Base-by-base conservation (phyloP, 2,329 filamentous ascomycete species). In the Scleromitrula shiraiana region DNA sequence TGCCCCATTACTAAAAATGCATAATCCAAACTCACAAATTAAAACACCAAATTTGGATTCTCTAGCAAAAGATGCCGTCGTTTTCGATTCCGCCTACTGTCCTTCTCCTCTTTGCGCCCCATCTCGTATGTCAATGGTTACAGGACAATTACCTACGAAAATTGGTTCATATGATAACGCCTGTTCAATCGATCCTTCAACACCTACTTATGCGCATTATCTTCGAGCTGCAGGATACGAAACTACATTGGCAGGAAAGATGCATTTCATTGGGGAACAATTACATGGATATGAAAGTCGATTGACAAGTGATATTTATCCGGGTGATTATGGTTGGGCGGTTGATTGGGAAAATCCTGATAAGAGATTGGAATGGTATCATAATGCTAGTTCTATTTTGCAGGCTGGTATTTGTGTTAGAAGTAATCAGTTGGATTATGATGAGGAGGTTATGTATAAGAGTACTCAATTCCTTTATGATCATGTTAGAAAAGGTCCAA, bases 201-300 rank as follows among this genome's bases (percentile, higher is more conserved):
- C 87, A 24, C 90, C 89, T 12, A 96, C 90, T 1, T 96, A 94
- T 63, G 88, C 90, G 7, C 90, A 96, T 67, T 95, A 95, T 68
- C 73, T 96, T 46, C 85, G 90, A 41, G 75, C 79, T 35, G 81
- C 83, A 60, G 88, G 88, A 45, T 96, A 96, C 62, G 87, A 95
- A 68, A 95, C 90, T 10, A 86, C 85, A 5, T 73, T 96, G 58
- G 88, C 90, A 5, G 90, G 90, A 53, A 96, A 96, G 76, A 96
- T 96, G 90, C 90, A 96, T 69, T 96, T 96, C 65, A 85, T 94
- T 46, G 90, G 90, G 27, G 90, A 96, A 64, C 90, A 96, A 69
- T 75, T 96, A 51, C 90, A 96, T 65, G 90, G 90, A 24, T 96
- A 95, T 62, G 90, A 96, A 71, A 85, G 88, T 61, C 81, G 90